Percentiles rank a stretch among this genome's conserved stretches.
phyloP scores from a whole-genome alignment of 805 yeast genomes.

The Metschnikowia shivogae region DNA sequence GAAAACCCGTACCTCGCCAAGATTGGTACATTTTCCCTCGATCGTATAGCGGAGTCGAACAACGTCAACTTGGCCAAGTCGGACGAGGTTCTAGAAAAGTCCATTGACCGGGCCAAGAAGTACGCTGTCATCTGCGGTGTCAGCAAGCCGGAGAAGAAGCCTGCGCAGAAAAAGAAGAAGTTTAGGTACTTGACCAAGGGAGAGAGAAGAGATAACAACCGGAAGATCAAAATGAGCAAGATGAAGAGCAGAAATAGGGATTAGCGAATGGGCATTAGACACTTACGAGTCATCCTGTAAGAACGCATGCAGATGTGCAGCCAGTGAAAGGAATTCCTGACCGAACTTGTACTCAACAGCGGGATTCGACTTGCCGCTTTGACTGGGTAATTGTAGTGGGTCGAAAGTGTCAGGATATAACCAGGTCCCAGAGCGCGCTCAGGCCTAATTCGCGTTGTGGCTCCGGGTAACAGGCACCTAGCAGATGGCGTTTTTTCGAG shows the following conservation, averaged over 20 bases:
- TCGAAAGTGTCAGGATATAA: no score
- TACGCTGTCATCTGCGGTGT: conserved; percentile 68
- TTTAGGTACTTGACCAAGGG: conserved; percentile 81
- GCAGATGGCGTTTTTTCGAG: neutral
- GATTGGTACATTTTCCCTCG: conserved; percentile 32
- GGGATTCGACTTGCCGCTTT: no score
- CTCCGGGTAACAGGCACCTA: conserved; percentile 1
- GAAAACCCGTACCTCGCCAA: conserved; percentile 41
- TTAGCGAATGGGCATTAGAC: conserved; percentile 1
- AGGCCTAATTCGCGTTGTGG: conserved; percentile 2
- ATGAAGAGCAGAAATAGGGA: conserved; percentile 19
- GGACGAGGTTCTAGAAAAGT: conserved; percentile 64
- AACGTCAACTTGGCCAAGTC: conserved; percentile 68
- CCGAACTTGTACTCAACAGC: no score
- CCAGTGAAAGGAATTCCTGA: no score
- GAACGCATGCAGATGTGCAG: no score
- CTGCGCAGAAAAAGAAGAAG: conserved; percentile 61
- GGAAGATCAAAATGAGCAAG: conserved; percentile 32
- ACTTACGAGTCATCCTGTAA: no score
- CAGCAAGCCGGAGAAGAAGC: conserved; percentile 35
- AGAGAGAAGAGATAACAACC: conserved; percentile 57
- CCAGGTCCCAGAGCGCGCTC: no score
- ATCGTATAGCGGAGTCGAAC: conserved; percentile 54
- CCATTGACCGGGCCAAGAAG: conserved; percentile 75
- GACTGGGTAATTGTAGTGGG: no score